Conservation (phyloP, 306 rosid genomes). For the Ziziphus jujuba region DNA sequence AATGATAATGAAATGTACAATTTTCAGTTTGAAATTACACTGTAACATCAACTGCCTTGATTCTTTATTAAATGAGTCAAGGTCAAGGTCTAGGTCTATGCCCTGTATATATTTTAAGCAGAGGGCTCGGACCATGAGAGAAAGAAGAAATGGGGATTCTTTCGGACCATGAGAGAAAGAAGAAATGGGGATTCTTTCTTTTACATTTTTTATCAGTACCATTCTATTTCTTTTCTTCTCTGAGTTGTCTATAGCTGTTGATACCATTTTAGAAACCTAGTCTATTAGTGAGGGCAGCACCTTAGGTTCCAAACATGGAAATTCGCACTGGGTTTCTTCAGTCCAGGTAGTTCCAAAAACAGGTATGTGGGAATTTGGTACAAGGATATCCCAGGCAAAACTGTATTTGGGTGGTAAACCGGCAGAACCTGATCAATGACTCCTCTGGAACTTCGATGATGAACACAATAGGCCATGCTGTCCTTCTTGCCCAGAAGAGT, state of each 20-base stretch:
- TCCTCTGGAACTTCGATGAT: conserved; percentile 32
- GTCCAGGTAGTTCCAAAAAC: conserved; percentile 28
- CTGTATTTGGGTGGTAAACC: conserved; percentile 51
- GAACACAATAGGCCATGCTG: conserved; percentile 23
- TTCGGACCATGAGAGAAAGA: no score
- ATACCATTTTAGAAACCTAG: conserved; percentile 23
- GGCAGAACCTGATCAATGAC: conserved; percentile 31
- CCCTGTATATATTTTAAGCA: no score
- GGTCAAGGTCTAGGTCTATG: no score
- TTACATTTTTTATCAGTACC: neutral
- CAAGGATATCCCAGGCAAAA: conserved; percentile 35
- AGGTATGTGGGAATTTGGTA: conserved; percentile 55
- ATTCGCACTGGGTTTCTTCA: conserved; percentile 53
- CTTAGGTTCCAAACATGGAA: conserved; percentile 32
- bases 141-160: no score
- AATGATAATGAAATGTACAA: no score
- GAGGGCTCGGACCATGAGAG: no score
- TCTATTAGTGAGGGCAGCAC: conserved; percentile 15
- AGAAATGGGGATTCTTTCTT: conserved; percentile 17
- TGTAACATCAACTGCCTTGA: no score
- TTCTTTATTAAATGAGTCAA: no score
- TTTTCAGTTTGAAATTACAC: no score
- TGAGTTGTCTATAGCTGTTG: no score
- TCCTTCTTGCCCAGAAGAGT: conserved; percentile 27
- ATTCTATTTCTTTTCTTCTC: conserved; percentile 1